These are phyloP conservation scores for Ricinus communis DNA, from an alignment of 345 rosid genomes.

Conservation along the genomic window DNA sequence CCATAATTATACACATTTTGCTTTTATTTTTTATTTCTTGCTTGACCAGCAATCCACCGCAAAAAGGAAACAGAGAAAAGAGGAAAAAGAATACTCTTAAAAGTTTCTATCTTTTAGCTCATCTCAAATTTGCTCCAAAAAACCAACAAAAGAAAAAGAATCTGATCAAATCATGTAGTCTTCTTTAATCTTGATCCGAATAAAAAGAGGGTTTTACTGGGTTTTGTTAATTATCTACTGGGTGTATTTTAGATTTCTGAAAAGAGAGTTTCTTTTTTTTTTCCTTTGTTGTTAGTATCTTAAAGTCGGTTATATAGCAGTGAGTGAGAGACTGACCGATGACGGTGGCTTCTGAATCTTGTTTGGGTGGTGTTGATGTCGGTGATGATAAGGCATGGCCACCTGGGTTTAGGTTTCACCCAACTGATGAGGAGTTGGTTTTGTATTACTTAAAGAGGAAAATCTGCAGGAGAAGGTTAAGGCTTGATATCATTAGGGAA, in stretches of 20 bases:
- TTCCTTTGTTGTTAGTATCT: neutral
- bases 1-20: too few relatives aligned
- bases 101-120: neutral
- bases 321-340: slow-evolving; percentile 16
- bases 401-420: slow-evolving; percentile 93
- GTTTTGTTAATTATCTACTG: neutral
- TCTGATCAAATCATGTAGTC: neutral
- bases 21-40: neutral
- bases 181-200: neutral
- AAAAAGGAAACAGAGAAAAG: neutral
- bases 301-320: neutral
- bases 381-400: slow-evolving; percentile 54
- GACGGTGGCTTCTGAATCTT: slow-evolving; percentile 25
- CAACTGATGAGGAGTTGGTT: slow-evolving; percentile 89
- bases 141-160: too few relatives aligned
- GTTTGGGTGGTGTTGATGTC: slow-evolving; percentile 18
- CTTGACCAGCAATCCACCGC: slow-evolving; percentile 9
- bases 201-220: neutral
- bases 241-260: neutral
- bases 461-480: slow-evolving; percentile 56
- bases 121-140: neutral
- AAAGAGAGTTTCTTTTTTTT: too few relatives aligned
- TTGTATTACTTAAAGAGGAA: slow-evolving; percentile 76
- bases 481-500: slow-evolving; percentile 61
- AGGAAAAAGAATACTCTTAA: neutral